Conservation (phyloP, 2,329 filamentous ascomycete genomes). For the Aspergillus floridensis region DNA sequence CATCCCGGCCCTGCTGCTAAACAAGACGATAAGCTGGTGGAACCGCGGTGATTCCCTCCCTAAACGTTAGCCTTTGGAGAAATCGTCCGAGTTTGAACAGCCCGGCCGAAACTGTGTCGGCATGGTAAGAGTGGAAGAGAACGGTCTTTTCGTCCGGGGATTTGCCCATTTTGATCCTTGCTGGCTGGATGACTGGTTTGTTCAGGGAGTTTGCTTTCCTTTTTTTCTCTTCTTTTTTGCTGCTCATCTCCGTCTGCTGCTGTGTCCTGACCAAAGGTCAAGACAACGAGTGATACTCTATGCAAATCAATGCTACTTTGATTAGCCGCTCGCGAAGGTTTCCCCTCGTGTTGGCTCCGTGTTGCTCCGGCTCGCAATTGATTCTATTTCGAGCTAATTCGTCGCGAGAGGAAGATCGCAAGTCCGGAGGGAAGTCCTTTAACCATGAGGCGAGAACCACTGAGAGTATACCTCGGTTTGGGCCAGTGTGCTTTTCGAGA, state of each 20-base stretch:
- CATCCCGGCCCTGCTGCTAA: background rate
- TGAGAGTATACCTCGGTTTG: background rate
- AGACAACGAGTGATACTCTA: background rate
- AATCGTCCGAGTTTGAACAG: conserved; percentile 6
- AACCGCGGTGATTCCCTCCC: background rate
- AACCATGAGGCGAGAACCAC: background rate
- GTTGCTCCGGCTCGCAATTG: background rate
- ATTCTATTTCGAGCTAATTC: background rate
- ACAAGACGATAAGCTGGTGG: conserved; percentile 6
- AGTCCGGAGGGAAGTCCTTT: background rate
- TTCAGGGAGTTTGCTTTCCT: background rate
- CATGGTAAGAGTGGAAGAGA: background rate
- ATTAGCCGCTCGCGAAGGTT: background rate
- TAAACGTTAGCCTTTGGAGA: background rate
- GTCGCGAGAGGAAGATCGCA: background rate
- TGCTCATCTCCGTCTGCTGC: no score
- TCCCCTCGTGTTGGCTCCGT: background rate
- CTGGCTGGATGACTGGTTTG: background rate
- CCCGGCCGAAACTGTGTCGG: conserved; percentile 6
- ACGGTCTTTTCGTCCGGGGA: background rate
- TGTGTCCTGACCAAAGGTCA: background rate
- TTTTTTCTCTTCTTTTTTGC: background rate
- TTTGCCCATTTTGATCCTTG: background rate
- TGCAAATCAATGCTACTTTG: background rate
- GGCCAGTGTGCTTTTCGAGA: background rate